phyloP scores from a whole-genome alignment of 169 alveolate genomes.

The Eimeria praecox region DNA sequence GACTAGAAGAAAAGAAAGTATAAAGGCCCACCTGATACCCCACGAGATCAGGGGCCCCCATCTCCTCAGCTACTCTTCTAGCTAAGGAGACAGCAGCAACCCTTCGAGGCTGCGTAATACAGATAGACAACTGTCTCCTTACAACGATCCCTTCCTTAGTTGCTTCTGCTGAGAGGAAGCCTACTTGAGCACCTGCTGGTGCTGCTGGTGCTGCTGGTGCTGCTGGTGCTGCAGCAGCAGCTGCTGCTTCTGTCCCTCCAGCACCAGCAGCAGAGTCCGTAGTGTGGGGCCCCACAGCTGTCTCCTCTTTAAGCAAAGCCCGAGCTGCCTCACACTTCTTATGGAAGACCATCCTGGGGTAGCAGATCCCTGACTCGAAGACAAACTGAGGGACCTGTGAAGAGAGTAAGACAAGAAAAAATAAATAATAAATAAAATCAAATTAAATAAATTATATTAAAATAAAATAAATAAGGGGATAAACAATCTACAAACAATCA shows the following conservation, averaged over 20 bases:
- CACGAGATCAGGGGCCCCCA: constrained; percentile 89
- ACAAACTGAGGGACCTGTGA: constrained; percentile 95
- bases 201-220: background rate
- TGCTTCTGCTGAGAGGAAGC: constrained; percentile 25
- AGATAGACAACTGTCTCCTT: constrained; percentile 82
- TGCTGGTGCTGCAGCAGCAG: background rate
- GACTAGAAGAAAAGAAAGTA: background rate
- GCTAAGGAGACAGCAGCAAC: constrained; percentile 98
- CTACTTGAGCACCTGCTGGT: background rate
- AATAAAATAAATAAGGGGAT: background rate
- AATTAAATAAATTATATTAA: background rate
- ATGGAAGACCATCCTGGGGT: constrained; percentile 84
- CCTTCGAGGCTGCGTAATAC: constrained; percentile 97
- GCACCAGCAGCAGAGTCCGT: constrained; percentile 69
- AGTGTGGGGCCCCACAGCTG: background rate
- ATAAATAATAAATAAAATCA: background rate
- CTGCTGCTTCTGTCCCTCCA: background rate
- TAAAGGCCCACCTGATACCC: constrained; percentile 92
- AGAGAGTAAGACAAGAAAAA: background rate
- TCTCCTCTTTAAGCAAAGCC: constrained; percentile 21
- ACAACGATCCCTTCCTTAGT: constrained; percentile 28
- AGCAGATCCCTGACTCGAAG: constrained; percentile 95
- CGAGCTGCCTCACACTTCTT: constrained; percentile 87
- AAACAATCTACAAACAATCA: background rate
- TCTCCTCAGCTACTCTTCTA: constrained; percentile 96